These are phyloP conservation scores for Pisolithus thermaeus DNA, from an alignment of 1,284 basidiomycete species.

Conservation along the genomic window DNA sequence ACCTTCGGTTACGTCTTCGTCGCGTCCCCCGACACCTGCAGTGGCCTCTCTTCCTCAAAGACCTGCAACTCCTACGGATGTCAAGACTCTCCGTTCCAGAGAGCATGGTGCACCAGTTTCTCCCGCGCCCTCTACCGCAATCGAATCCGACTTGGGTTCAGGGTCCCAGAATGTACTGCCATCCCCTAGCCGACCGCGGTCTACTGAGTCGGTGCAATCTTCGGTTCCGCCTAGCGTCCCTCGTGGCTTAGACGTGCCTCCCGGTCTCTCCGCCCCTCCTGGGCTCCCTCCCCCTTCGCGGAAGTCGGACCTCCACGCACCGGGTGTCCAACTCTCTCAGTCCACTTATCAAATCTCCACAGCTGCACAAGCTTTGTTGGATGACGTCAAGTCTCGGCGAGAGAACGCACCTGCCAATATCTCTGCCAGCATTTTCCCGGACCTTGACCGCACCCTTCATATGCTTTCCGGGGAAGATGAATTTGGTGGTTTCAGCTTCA, in stretches of 20 bases:
- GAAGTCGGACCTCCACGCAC: constrained; percentile 45
- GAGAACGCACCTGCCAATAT: constrained; percentile 47
- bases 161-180: constrained; percentile 35
- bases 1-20: constrained; percentile 50
- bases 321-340: constrained; percentile 50
- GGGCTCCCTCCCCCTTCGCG: constrained; percentile 53
- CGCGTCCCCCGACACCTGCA: constrained; percentile 59
- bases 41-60: constrained; percentile 33
- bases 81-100: constrained; percentile 37
- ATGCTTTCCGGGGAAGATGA: constrained; percentile 55
- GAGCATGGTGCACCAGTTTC: constrained; percentile 37
- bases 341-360: constrained; percentile 83
- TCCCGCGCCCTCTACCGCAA: constrained; percentile 43
- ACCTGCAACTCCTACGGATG: constrained; percentile 42
- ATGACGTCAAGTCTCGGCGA: constrained; percentile 75
- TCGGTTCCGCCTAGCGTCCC: constrained; percentile 38
- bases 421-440: constrained; percentile 78
- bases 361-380: constrained; percentile 76
- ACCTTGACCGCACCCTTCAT: constrained; percentile 76
- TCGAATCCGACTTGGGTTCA: constrained; percentile 34
- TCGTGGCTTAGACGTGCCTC: constrained; percentile 43
- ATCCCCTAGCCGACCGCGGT: constrained; percentile 43
- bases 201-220: constrained; percentile 38
- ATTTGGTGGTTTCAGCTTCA: constrained; percentile 73
- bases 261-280: constrained; percentile 62